Evolutionary conservation across 163 green algal species (phyloP).

Genomic region (Volvox carteri): DNA sequence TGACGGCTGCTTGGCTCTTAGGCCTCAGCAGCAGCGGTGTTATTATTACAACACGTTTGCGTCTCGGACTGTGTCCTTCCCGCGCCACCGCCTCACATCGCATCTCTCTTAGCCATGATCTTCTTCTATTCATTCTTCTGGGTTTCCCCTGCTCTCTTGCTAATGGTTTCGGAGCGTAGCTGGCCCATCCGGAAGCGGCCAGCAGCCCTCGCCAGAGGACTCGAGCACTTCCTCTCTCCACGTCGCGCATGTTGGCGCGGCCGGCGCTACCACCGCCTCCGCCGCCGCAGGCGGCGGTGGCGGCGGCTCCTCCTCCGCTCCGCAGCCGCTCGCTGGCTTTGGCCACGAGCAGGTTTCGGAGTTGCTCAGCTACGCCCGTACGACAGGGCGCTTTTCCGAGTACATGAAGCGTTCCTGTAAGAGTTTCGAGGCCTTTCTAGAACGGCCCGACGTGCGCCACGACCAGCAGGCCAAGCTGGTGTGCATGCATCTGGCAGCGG

Average conservation of each 20-base stretch:
- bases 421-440: conserved; percentile 58
- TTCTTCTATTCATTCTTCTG: too few species aligned
- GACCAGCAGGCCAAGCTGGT: conserved; percentile 53
- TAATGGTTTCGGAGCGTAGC: too few species aligned
- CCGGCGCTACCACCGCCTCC: background rate
- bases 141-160: too few species aligned
- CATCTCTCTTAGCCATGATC: too few species aligned
- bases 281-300: background rate
- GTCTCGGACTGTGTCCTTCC: too few species aligned
- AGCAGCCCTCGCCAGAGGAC: conserved; percentile 56
- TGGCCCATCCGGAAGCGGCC: too few species aligned
- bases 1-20: too few species aligned
- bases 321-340: conserved; percentile 24
- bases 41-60: too few species aligned
- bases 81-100: too few species aligned
- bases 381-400: conserved; percentile 33
- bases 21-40: too few species aligned
- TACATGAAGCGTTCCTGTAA: conserved; percentile 50
- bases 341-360: conserved; percentile 25
- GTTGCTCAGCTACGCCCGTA: conserved; percentile 40
- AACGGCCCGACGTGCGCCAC: conserved; percentile 52
- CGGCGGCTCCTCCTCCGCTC: background rate
- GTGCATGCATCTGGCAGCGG: conserved; percentile 62
- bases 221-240: conserved; percentile 60
- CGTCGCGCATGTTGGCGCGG: background rate